phyloP scores from a whole-genome alignment of 1,284 basidiomycete genomes.

The Cerrena zonata region DNA sequence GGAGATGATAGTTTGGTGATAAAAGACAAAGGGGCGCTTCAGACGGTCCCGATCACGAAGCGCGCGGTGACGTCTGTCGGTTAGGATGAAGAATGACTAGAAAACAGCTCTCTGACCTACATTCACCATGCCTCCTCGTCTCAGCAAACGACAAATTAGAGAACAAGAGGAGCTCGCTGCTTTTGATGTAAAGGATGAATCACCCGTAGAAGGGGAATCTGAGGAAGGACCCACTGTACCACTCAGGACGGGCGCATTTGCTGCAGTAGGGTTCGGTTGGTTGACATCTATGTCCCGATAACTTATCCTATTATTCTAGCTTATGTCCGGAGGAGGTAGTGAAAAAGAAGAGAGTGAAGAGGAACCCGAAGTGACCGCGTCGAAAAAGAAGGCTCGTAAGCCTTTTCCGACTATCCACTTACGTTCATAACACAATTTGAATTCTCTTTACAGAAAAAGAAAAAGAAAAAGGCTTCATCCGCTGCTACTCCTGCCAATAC shows the following conservation, averaged over 20 bases:
- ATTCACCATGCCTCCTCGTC: slow-evolving; percentile 62
- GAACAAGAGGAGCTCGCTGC: slow-evolving; percentile 73
- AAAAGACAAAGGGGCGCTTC: too few species aligned
- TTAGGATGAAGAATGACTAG: too few species aligned
- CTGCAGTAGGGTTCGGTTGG: neutral
- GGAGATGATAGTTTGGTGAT: too few species aligned
- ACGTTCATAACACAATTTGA: neutral
- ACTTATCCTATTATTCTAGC: neutral
- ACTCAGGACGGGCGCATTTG: neutral
- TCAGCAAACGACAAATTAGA: slow-evolving; percentile 83
- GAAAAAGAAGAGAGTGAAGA: slow-evolving; percentile 26
- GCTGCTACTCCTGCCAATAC: slow-evolving; percentile 11
- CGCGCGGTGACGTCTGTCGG: too few species aligned
- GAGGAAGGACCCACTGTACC: slow-evolving; percentile 20
- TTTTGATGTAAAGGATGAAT: slow-evolving; percentile 28
- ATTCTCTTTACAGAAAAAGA: slow-evolving; percentile 33
- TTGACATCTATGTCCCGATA: neutral
- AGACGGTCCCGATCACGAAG: too few species aligned
- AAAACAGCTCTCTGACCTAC: too few species aligned
- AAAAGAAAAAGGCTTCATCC: slow-evolving; percentile 39
- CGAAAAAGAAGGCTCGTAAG: slow-evolving; percentile 42
- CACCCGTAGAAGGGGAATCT: slow-evolving; percentile 13
- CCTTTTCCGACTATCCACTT: slow-evolving; percentile 2
- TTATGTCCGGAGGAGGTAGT: slow-evolving; percentile 21
- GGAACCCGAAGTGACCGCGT: slow-evolving; percentile 31